Base-by-base conservation (phyloP, 169 alveolate genomes). In the Perkinsus olseni region DNA sequence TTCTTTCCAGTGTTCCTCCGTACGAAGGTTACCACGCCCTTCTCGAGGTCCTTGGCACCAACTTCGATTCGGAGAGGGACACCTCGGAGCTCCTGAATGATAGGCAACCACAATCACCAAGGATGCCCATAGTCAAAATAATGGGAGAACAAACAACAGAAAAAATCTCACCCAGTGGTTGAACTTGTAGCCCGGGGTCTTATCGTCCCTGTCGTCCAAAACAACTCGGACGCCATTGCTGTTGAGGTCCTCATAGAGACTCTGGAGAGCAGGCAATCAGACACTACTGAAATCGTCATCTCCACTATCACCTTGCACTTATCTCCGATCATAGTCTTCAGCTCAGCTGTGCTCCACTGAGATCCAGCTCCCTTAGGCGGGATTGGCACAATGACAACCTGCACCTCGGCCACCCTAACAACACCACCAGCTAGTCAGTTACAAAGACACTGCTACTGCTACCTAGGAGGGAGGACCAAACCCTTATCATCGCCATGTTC, bases 161-260 rank as follows among this genome's bases (percentile, higher is more conserved):
- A n/a, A n/a, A n/a, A n/a, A n/a, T n/a, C 62, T 17, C 17, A 45
- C 99, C 99, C 99, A 99, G 96, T 99, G 99, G 96, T 99, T 99
- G 96, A 95, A 99, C 96, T 99, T 99, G 99, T 99, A 99, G 36
- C 99, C 99, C 48, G 99, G 99, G 13, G 98, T 97, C 95, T 99
- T 98, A 94, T 98, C 97, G n/a, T 96, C 97, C 95, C 99, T 97
- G 94, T 97, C 99, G 96, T 98, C 99, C 39, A 96, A 17, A 93
- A 93, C 10, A 40, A n/a, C 34, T 10, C 39, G 92, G 91, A 36
- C 37, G 20, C 38, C 38, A n/a, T 92, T 62, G 91, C 17, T 10
- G 62, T 45, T 17, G 24, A 74, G 38, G 31, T 74, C 38, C 20
- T 34, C 38, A 21, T 74, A 34, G 36, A 74, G 38, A 21, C 36